These are phyloP conservation scores for Cadophora luteo-olivacea DNA, from an alignment of 2,329 filamentous ascomycete species.

Conservation along the genomic window DNA sequence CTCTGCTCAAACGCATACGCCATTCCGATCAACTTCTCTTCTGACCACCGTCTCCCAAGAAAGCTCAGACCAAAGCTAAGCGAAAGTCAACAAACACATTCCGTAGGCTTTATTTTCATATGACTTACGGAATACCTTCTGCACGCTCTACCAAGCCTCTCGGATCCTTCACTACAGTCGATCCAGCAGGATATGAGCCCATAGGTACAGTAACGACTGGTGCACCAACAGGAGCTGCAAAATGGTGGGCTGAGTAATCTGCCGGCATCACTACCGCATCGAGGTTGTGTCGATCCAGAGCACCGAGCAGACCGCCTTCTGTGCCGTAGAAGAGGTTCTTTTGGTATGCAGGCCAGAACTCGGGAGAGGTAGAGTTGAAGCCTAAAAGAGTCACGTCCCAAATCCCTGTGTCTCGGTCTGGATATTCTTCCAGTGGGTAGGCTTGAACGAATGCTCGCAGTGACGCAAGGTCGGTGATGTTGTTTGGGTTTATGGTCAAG, in stretches of 20 bases:
- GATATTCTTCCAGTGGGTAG: slow-evolving; percentile 61
- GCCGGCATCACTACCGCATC: slow-evolving; percentile 69
- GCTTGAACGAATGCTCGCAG: slow-evolving; percentile 61
- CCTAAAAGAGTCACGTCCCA: slow-evolving; percentile 61
- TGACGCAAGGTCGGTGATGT: slow-evolving; percentile 57
- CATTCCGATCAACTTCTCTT: not conserved
- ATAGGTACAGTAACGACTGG: slow-evolving; percentile 70
- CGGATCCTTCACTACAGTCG: slow-evolving; percentile 50
- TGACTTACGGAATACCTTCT: slow-evolving; percentile 55
- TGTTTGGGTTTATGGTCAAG: slow-evolving; percentile 63
- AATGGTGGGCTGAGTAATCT: slow-evolving; percentile 48
- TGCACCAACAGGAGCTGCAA: slow-evolving; percentile 62
- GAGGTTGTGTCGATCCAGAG: slow-evolving; percentile 60
- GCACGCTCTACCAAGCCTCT: slow-evolving; percentile 58
- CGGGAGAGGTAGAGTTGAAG: slow-evolving; percentile 60
- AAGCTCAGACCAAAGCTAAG: not conserved
- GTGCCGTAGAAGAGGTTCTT: slow-evolving; percentile 59
- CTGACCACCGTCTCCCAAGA: not conserved
- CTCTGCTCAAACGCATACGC: not conserved
- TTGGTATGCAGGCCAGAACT: slow-evolving; percentile 64
- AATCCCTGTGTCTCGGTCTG: slow-evolving; percentile 60
- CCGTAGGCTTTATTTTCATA: no score
- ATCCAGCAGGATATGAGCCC: slow-evolving; percentile 58
- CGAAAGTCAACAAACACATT: not conserved
- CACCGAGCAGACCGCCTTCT: slow-evolving; percentile 65